Percentiles rank a stretch among this genome's conserved stretches.
phyloP scores from a whole-genome alignment of 305 asterid genomes.

The Rubia tinctorum region DNA sequence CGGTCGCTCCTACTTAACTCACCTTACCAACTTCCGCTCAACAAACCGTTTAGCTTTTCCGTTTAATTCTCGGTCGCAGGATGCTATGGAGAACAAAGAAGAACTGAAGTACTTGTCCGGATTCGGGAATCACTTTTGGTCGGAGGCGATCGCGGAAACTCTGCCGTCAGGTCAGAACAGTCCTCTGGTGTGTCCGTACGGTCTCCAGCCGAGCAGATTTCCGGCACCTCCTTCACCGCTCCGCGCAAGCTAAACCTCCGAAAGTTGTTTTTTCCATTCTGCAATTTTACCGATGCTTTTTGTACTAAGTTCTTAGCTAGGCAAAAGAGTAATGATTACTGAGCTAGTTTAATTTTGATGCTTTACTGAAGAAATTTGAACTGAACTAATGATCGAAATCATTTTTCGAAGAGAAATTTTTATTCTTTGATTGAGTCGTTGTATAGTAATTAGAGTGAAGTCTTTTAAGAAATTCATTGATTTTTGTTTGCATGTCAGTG shows the following conservation, averaged over 20 bases:
- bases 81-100: background rate
- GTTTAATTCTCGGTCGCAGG: background rate
- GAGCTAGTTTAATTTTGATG: background rate
- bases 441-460: background rate
- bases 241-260: constrained; percentile 89
- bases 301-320: background rate
- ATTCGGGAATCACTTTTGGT: constrained; percentile 74
- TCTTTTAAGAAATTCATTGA: background rate
- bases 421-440: background rate
- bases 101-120: constrained; percentile 68
- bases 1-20: too few relatives aligned
- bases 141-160: constrained; percentile 88
- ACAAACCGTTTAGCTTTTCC: background rate
- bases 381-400: background rate
- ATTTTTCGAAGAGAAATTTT: background rate
- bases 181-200: constrained; percentile 83
- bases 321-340: background rate
- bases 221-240: constrained; percentile 95
- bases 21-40: background rate
- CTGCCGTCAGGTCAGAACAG: constrained; percentile 80
- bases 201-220: constrained; percentile 97
- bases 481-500: background rate
- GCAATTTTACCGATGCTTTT: background rate
- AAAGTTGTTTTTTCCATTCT: constrained; percentile 37
- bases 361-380: background rate